A percentile compares a stretch with the other conserved stretches of the same genome.
Evolutionary conservation across 768 basidiomycete species (phyloP).

Genomic region (Leccinellum rugosiceps): DNA sequence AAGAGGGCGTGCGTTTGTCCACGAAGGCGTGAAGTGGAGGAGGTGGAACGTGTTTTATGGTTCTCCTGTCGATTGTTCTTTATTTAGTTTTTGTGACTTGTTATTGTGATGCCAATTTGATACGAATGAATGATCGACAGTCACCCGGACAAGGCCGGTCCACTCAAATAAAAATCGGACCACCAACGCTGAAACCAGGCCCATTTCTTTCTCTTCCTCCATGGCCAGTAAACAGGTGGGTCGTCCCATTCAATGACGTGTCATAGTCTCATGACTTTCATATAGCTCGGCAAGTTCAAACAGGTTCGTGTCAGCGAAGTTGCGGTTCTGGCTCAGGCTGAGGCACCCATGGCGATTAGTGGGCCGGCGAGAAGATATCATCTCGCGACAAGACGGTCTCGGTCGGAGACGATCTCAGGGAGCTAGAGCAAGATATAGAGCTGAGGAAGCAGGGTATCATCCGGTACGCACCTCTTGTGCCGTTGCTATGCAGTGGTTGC

Average conservation of each 20-base stretch:
- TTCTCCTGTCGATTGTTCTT: conserved; percentile 1
- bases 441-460: conserved; percentile 69
- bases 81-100: neutral
- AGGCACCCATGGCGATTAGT: conserved; percentile 43
- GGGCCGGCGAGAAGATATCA: conserved; percentile 88
- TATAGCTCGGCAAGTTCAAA: conserved; percentile 71
- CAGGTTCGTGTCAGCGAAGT: conserved; percentile 48
- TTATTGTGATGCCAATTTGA: neutral
- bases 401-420: conserved; percentile 69
- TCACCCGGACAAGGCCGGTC: conserved; percentile 14
- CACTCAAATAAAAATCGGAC: conserved; percentile 18
- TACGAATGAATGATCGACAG: conserved; percentile 1
- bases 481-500: neutral
- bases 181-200: conserved; percentile 1
- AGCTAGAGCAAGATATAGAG: conserved; percentile 83
- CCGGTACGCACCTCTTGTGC: conserved; percentile 47
- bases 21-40: conserved; percentile 36
- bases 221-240: conserved; percentile 71
- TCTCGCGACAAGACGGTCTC: conserved; percentile 76
- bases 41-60: neutral
- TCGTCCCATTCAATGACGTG: neutral
- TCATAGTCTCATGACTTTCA: conserved; percentile 1
- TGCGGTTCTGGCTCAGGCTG: conserved; percentile 8
- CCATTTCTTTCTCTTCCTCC: conserved; percentile 3
- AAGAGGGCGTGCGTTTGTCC: conserved; percentile 75